phyloP scores from a whole-genome alignment of 352 stramenopile species.

The Phytophthora agathidicida region DNA sequence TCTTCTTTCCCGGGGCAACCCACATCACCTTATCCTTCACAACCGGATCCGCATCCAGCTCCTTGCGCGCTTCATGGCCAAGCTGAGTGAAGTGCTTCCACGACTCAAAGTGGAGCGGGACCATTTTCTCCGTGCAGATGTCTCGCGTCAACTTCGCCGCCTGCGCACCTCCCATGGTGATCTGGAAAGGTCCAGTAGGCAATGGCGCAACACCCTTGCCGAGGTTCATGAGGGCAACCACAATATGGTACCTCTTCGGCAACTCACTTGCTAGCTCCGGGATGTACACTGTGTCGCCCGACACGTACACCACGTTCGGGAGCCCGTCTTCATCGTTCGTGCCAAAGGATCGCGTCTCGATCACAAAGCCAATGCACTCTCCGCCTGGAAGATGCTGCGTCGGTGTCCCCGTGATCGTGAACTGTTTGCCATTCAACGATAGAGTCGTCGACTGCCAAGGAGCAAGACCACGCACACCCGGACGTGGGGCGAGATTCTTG shows the following conservation, averaged over 20 bases:
- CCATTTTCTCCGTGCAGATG: conserved; percentile 35
- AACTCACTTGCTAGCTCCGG: conserved; percentile 31
- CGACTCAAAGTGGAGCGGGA: conserved; percentile 51
- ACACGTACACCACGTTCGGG: conserved; percentile 47
- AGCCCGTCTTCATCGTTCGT: conserved; percentile 25
- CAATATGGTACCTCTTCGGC: conserved; percentile 37
- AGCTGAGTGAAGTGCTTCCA: conserved; percentile 46
- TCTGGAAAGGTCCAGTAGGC: conserved; percentile 20
- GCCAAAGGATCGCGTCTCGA: conserved; percentile 41
- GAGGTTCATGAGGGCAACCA: conserved; percentile 44
- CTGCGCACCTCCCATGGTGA: conserved; percentile 40
- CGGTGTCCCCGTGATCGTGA: conserved; percentile 50
- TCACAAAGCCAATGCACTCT: conserved; percentile 44
- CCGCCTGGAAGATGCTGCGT: conserved; percentile 40
- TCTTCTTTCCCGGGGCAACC: conserved; percentile 20
- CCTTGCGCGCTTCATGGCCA: conserved; percentile 1
- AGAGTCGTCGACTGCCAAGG: conserved; percentile 39
- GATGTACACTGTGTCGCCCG: conserved; percentile 46
- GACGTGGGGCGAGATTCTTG: conserved; percentile 46
- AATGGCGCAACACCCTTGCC: conserved; percentile 26
- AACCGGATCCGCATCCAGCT: conserved; percentile 11
- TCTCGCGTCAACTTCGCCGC: conserved; percentile 29
- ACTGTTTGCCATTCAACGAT: conserved; percentile 34
- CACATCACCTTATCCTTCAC: conserved; percentile 37
- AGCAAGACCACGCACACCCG: conserved; percentile 35